Evolutionary conservation across 495 filamentous ascomycete genomes (phyloP), one percentile per base, ranked within the genome.

Genomic region (Neurospora sp.): DNA sequence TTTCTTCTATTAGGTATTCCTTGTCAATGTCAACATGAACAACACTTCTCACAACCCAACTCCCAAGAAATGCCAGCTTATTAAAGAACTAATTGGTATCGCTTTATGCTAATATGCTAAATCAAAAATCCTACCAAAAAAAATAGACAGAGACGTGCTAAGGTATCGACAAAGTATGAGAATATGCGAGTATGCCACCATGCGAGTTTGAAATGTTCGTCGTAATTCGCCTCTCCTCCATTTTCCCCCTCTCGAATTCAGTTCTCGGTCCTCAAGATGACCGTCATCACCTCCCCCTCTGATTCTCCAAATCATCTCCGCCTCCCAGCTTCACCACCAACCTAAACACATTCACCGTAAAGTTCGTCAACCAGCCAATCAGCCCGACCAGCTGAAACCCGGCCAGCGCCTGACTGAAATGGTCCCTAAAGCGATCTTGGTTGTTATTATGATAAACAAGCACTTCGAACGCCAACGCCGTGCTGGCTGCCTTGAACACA

Each of bases 401-500:
- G 27, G 92, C 90, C 72, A 99, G 84, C 16, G 93, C 91, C 79
- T 91, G 91, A 77, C 96, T 93, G 72, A 91, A 85, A 75, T 83
- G 80, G 78, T 92, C 91, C 40, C 96, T 91, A 35, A 78, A 71
- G 70, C 72, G 75, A 73, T 85, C 78, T 41, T 72, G 76, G 6
- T 81, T 80, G 54, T 80, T 80, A 49, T 88, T 87, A 69, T 91
- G 88, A 80, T 94, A 93, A 10, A 88, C 90, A 69, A 97, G 82
- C 11, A 93, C 90, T 79, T 92, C 91, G 79, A 98, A 97, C 11
- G 96, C 94, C 77, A 99, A 82, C 70, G 92, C 92, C 46, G 97
- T 83, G 82, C 97, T 98, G 60, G 94, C 93, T 2, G 94, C 93
- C 80, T 97, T 93, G 81, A 99, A 97, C 38, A 98, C 93, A 76